Percentiles rank a stretch among this genome's conserved stretches.
Conservation (phyloP, 2,329 filamentous ascomycete species). For the Phialemonium atrogriseum region DNA sequence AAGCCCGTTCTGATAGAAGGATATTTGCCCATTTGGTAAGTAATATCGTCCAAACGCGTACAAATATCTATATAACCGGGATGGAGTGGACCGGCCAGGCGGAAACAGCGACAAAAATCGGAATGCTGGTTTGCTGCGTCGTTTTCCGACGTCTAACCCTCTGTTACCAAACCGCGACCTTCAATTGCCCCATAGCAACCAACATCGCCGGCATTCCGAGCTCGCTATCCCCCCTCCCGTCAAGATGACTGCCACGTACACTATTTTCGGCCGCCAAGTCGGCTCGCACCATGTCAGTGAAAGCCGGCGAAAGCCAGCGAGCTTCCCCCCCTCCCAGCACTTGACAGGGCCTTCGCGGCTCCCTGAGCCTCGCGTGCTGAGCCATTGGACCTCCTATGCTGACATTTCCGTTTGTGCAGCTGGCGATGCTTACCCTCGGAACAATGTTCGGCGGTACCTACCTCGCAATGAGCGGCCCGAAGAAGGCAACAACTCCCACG, state of each 20-base stretch:
- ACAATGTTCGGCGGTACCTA: constrained; percentile 41
- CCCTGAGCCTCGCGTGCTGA: too few relatives aligned
- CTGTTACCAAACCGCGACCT: constrained; percentile 19
- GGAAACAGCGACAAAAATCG: too few relatives aligned
- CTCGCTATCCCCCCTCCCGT: constrained; percentile 18
- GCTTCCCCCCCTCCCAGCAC: constrained; percentile 5
- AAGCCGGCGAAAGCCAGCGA: too few relatives aligned
- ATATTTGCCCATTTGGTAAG: too few relatives aligned
- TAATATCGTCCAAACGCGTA: too few relatives aligned
- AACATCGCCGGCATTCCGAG: constrained; percentile 18
- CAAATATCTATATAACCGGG: too few relatives aligned
- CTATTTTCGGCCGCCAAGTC: constrained; percentile 49
- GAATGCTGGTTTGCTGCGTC: constrained; percentile 3
- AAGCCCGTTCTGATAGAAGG: too few relatives aligned
- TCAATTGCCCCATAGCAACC: constrained; percentile 14
- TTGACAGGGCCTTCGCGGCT: too few relatives aligned
- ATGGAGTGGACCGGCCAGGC: too few relatives aligned
- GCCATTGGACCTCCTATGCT: constrained; percentile 9
- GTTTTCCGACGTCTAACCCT: constrained; percentile 10
- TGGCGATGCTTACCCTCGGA: constrained; percentile 49
- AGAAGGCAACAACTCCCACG: constrained; percentile 32
- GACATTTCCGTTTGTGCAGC: constrained; percentile 26
- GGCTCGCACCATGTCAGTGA: constrained; percentile 52
- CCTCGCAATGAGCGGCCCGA: constrained; percentile 34
- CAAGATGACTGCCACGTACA: constrained; percentile 44